Evolutionary conservation across 768 basidiomycete genomes (phyloP), one percentile per base, ranked within the genome.

Genomic region (Russula virescens): DNA sequence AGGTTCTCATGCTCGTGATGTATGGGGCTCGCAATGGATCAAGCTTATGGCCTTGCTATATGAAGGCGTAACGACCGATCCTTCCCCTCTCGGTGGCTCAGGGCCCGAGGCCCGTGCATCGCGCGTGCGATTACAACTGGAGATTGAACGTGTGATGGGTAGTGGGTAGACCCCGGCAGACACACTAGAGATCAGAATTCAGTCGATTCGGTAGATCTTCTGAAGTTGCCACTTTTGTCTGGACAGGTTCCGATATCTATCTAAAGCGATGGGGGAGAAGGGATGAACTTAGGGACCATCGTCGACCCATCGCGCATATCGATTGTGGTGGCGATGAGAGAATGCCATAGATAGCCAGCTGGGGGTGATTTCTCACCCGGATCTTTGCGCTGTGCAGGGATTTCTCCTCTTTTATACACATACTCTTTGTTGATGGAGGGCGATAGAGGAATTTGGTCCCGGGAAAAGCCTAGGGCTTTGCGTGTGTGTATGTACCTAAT

Each of bases 21-120:
- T 88, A 10, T 92, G 87, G 85, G 90, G 90, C n/a, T 74, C 77
- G 43, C 90, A 92, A 71, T 92, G 88, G 84, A 73, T 85, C 61
- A 91, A 91, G 71, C 73, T 91, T 55, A 78, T 93, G 23, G 79
- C 76, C 26, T 71, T 89, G 16, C 71, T 91, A 16, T 84, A 91
- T 64, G 80, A 85, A 55, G 84, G 85, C 9, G 76, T 83, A 45
- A 88, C 83, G 0, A 72, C 69, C 5, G 86, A 87, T 6, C 48
- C 63, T 47, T 6, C 47, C 21, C 75, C 83, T 57, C 79, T 77
- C 52, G 74, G 73, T 52, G 67, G 74, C 28, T 46, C 66, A 31
- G 61, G 77, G 64, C 60, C 58, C 71, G 73, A 58, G 66, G 74
- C 42, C 43, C 68, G 40, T 57, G 77, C 69, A 56, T 83, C 86